phyloP scores from a whole-genome alignment of 2,329 filamentous ascomycete species.

The Nemania diffusa region DNA sequence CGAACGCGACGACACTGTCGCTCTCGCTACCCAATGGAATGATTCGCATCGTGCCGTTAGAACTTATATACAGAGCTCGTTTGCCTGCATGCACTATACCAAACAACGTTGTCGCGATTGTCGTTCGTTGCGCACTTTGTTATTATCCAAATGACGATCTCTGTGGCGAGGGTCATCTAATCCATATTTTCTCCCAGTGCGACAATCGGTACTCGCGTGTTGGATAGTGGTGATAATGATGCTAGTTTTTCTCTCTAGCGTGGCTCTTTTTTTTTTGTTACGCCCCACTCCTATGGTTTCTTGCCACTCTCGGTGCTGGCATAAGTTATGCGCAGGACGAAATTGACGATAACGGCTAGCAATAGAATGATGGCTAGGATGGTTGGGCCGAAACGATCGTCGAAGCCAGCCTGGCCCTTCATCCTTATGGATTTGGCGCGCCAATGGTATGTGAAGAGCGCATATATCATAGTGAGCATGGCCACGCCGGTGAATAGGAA shows the following conservation, averaged over 20 bases:
- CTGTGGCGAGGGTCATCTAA: not conserved
- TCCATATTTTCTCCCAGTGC: not conserved
- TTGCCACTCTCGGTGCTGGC: conserved; percentile 51
- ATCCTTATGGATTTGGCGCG: conserved; percentile 90
- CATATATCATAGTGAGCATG: conserved; percentile 95
- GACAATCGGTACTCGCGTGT: not conserved
- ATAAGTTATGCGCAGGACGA: conserved; percentile 79
- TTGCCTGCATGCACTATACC: conserved; percentile 1
- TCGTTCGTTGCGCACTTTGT: not conserved
- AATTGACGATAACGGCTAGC: conserved; percentile 94
- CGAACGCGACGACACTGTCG: conserved; percentile 34
- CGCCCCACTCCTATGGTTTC: conserved; percentile 41
- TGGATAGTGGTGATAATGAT: not conserved
- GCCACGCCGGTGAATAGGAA: conserved; percentile 94
- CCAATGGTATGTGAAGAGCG: conserved; percentile 96
- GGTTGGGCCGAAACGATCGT: conserved; percentile 94
- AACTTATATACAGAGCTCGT: conserved; percentile 30
- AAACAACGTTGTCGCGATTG: not conserved
- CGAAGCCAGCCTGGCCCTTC: conserved; percentile 93
- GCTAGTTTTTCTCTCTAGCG: not conserved
- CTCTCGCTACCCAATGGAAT: conserved; percentile 21
- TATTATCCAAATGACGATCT: not conserved
- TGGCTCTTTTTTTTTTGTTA: not conserved
- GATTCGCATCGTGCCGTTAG: conserved; percentile 29
- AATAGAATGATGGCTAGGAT: conserved; percentile 87